A percentile compares a stretch with the other conserved stretches of the same genome.
phyloP scores from a whole-genome alignment of 164 flowering plant genomes.

The Vitis amurensis region DNA sequence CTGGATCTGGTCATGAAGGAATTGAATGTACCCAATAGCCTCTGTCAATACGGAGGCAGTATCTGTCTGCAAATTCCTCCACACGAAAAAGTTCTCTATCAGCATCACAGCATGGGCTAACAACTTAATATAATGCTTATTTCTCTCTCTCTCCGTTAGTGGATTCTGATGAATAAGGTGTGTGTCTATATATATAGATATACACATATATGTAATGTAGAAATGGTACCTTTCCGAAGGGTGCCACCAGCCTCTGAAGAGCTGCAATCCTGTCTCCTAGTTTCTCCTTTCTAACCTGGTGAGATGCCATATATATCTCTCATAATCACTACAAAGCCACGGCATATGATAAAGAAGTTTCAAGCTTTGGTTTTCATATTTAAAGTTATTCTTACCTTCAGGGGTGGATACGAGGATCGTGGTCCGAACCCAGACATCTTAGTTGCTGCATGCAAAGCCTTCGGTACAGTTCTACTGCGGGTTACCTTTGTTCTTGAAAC shows the following conservation, averaged over 20 bases:
- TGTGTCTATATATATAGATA: neutral
- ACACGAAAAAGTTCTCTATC: neutral
- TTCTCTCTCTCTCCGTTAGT: conserved; percentile 1
- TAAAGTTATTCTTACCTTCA: conserved; percentile 11
- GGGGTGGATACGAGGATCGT: conserved; percentile 19
- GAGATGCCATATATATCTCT: neutral
- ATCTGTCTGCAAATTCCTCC: conserved; percentile 25
- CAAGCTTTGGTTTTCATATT: neutral
- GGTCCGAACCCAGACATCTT: conserved; percentile 13
- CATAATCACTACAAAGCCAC: neutral
- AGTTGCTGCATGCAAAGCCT: conserved; percentile 5
- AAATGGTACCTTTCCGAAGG: conserved; percentile 37
- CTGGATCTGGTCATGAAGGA: conserved; percentile 38
- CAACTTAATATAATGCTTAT: no score
- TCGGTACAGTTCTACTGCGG: conserved; percentile 4
- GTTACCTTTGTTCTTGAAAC: conserved; percentile 5
- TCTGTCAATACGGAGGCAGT: conserved; percentile 37
- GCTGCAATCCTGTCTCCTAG: conserved; percentile 39
- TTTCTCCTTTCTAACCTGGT: conserved; percentile 33
- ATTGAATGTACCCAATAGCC: conserved; percentile 36
- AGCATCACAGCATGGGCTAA: no score
- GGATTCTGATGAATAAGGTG: conserved; percentile 2
- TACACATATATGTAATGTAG: neutral
- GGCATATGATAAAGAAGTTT: neutral
- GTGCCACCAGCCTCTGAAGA: conserved; percentile 33